Evolutionary conservation across 441 rosid species (phyloP), one percentile per base, ranked within the genome.

Genomic region (Erodium trifolium): DNA sequence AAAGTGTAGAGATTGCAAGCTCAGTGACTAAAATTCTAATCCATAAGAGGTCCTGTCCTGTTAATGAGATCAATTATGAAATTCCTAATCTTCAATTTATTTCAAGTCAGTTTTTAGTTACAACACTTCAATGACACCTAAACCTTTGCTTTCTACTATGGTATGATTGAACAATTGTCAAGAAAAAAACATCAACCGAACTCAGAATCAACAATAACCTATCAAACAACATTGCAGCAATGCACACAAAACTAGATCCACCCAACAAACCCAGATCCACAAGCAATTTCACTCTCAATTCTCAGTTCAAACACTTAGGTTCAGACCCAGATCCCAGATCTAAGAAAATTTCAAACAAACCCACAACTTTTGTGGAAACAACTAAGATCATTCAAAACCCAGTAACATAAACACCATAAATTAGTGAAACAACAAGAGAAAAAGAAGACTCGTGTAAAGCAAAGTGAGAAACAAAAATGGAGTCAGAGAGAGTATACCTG

Each of bases 401-500:
- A 53, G 1, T 0, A 53, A 0, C 60, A 14, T 5, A 16, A 53
- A 14, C 2, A 53, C 7, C 60, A 5, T n/a, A 51, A 51, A 51
- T 51, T 1, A 51, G 18, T 2, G 34, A 31, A 31, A 31, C 34
- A 31, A 31, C 34, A 31, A 31, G 34, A 31, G 4, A 31, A 31
- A 31, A 3, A 31, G 34, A 31, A 31, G 34, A 31, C 34, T 31
- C 3, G 34, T 31, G 31, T 27, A 27, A 27, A 27, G 31, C 31
- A 27, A 27, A 27, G 31, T 27, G 34, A 31, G 34, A 31, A 31
- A 31, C 34, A 31, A 31, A 31, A 31, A 31, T 31, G 60, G 59
- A 60, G 5, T 3, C 12, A 29, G 13, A 31, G 51, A 5, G 51
- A 2, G 39, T 31, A 2, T 83, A 87, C 97, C 80, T 89, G 93